Evolutionary conservation across 768 basidiomycete genomes (phyloP), one percentile per base, ranked within the genome.

Genomic region (Termitomyces titanicus): DNA sequence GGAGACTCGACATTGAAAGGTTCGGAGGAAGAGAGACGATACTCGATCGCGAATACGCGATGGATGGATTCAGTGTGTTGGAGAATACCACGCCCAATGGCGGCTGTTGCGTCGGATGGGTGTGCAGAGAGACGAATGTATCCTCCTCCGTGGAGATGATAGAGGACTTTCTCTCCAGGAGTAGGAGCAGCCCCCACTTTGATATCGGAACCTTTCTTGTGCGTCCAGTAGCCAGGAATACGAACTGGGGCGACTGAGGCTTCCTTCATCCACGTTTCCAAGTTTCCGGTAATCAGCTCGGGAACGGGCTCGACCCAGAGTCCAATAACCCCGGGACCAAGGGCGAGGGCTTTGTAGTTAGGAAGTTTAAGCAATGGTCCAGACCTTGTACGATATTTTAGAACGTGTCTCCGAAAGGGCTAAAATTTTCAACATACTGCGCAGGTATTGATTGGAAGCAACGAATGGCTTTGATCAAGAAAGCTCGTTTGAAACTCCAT

Each of bases 111-210:
- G 51, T 80, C 79, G 3, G 66, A 67, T 15, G 86, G 85, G 58
- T 83, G 80, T 2, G 83, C 86, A 10, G 83, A 82, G 7, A 80
- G 63, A 25, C 72, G 70, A 25, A 74, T 67, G 59, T 82, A 87
- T 1, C 73, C 84, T 8, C 86, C 86, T n/a, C 86, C 86, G 55
- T 88, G 87, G n/a, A 89, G 66, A 45, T 71, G 71, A 61, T 81
- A 81, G 20, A 85, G 64, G 3, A 86, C 76, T 59, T 81, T 83
- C 66, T 85, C 82, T 25, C 79, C 81, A 1, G 74, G 72, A 45
- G 63, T 67, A 3, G 80, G 76, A 1, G 73, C 58, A 20, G 72
- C 66, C 39, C 72, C 75, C 46, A 73, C 58, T 24, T 66, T 54
- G 46, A 73, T 72, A 15, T 66, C 63, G 3, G 65, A 59, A 2